These are phyloP conservation scores for Alternaria arborescens DNA, from an alignment of 2,329 filamentous ascomycete species.

Conservation along the genomic window DNA sequence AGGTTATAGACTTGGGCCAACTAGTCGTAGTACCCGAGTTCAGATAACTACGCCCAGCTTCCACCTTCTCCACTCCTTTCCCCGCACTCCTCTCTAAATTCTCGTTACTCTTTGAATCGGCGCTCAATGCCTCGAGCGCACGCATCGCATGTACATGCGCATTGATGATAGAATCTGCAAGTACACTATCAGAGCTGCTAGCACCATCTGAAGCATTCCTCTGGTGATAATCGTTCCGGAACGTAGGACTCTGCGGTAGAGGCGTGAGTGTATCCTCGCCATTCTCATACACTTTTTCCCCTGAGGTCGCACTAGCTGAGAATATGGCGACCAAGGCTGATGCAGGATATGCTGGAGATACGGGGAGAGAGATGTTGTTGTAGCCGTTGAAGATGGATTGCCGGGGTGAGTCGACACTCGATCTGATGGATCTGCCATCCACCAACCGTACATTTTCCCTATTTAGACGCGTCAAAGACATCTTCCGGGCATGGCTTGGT, in stretches of 20 bases:
- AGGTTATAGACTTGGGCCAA: constrained; percentile 19
- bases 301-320: neutral
- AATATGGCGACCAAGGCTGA: neutral
- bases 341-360: constrained; percentile 4
- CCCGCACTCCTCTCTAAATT: neutral
- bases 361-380: constrained; percentile 11
- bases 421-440: constrained; percentile 30
- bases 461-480: constrained; percentile 36
- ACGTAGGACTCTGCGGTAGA: neutral
- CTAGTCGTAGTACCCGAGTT: constrained; percentile 7
- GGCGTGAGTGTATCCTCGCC: neutral
- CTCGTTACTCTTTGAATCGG: constrained; percentile 18
- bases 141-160: constrained; percentile 42
- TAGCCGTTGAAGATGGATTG: constrained; percentile 22
- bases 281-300: neutral
- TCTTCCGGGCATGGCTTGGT: constrained; percentile 30
- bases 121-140: constrained; percentile 33
- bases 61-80: neutral
- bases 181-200: constrained; percentile 24
- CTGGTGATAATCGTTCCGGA: constrained; percentile 16
- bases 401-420: constrained; percentile 29
- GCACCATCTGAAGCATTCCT: constrained; percentile 12
- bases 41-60: constrained; percentile 10
- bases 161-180: constrained; percentile 42
- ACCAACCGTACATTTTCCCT: constrained; percentile 33